Conservation (phyloP, 2,329 filamentous ascomycete species). For the Pezizomycotina sp. region DNA sequence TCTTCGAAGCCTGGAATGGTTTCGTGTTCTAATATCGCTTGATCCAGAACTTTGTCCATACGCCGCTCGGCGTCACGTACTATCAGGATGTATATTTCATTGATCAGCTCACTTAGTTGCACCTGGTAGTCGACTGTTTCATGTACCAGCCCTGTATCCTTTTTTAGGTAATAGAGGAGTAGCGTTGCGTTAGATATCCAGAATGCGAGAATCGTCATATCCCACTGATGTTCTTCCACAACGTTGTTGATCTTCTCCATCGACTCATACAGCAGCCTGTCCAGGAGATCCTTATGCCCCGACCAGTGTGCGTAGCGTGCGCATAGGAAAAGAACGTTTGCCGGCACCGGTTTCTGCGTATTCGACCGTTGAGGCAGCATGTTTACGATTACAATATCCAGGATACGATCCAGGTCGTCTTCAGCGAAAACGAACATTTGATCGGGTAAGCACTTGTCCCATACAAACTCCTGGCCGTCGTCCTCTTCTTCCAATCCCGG, state of each 20-base stretch:
- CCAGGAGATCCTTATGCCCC: slow-evolving; percentile 67
- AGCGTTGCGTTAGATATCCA: slow-evolving; percentile 97
- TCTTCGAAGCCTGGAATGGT: slow-evolving; percentile 96
- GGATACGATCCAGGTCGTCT: slow-evolving; percentile 72
- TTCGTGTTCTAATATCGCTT: slow-evolving; percentile 91
- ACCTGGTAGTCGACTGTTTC: slow-evolving; percentile 79
- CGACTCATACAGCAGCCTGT: slow-evolving; percentile 62
- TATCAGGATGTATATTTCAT: slow-evolving; percentile 96
- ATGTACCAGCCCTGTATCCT: slow-evolving; percentile 65
- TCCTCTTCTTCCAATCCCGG: slow-evolving; percentile 66
- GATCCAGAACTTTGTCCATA: slow-evolving; percentile 87
- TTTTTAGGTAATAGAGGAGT: slow-evolving; percentile 90
- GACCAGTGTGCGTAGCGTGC: slow-evolving; percentile 95
- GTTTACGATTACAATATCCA: slow-evolving; percentile 91
- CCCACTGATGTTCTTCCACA: slow-evolving; percentile 92
- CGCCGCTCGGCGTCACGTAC: slow-evolving; percentile 88
- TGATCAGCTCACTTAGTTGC: slow-evolving; percentile 83
- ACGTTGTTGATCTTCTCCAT: slow-evolving; percentile 96
- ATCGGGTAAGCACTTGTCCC: slow-evolving; percentile 84
- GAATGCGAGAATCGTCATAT: slow-evolving; percentile 97
- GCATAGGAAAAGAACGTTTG: slow-evolving; percentile 90
- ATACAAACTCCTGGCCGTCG: slow-evolving; percentile 86
- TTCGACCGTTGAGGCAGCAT: slow-evolving; percentile 94
- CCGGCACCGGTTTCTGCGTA: slow-evolving; percentile 92
- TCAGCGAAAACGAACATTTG: slow-evolving; percentile 99